Evolutionary conservation across 1,139 yeast species (phyloP).

Genomic region (Nakaseomyces glabratus): DNA sequence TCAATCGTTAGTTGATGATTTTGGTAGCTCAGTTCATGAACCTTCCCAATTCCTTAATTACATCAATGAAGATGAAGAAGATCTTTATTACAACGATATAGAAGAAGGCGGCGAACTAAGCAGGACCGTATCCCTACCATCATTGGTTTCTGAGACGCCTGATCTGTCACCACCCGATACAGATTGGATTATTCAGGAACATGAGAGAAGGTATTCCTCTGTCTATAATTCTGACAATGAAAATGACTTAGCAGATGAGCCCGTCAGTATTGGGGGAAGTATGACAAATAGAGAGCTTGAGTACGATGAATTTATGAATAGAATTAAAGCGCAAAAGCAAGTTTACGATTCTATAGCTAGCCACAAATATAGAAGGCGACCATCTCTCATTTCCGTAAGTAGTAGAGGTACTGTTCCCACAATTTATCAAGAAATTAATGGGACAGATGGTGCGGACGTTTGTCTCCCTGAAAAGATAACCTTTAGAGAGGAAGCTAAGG

Average conservation of each 20-base stretch:
- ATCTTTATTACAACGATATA: slow-evolving; percentile 31
- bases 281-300: slow-evolving; percentile 17
- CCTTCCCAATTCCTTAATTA: slow-evolving; percentile 31
- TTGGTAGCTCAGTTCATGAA: slow-evolving; percentile 27
- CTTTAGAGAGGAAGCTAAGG: slow-evolving; percentile 38
- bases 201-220: slow-evolving; percentile 47
- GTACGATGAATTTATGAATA: slow-evolving; percentile 36
- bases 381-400: slow-evolving; percentile 23
- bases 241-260: slow-evolving; percentile 17
- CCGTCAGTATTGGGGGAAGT: slow-evolving; percentile 10
- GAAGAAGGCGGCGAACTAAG: slow-evolving; percentile 42
- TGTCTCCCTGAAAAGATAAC: slow-evolving; percentile 39
- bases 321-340: slow-evolving; percentile 27
- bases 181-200: slow-evolving; percentile 63
- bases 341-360: slow-evolving; percentile 22
- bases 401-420: slow-evolving; percentile 31
- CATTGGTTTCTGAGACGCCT: slow-evolving; percentile 45
- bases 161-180: slow-evolving; percentile 43
- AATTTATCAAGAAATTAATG: slow-evolving; percentile 32
- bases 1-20: slow-evolving; percentile 37
- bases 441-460: slow-evolving; percentile 37
- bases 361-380: slow-evolving; percentile 19
- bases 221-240: slow-evolving; percentile 25
- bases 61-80: slow-evolving; percentile 37
- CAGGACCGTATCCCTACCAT: slow-evolving; percentile 48